Percentiles rank a stretch among this genome's conserved stretches.
Evolutionary conservation across 495 filamentous ascomycete genomes (phyloP).

Genomic region (Cryomyces antarcticus): DNA sequence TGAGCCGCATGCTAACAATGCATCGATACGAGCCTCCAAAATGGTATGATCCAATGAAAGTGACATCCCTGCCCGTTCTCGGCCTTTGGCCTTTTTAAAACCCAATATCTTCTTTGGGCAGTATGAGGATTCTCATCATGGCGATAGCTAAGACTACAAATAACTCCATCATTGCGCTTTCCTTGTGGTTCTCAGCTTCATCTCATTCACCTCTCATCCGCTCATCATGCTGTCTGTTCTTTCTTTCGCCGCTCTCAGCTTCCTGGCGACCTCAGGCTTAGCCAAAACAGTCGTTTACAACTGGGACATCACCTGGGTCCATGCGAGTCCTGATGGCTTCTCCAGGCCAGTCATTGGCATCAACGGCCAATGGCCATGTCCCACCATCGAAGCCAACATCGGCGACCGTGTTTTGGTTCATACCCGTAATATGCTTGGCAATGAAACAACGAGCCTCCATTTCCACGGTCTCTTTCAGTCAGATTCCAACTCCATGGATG

Average conservation of each 20-base stretch:
- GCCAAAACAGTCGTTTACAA: background rate
- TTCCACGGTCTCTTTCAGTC: constrained; percentile 13
- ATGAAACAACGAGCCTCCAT: constrained; percentile 8
- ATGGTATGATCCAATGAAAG: too few relatives aligned
- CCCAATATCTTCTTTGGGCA: too few relatives aligned
- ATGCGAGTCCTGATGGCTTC: constrained; percentile 28
- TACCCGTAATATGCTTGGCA: constrained; percentile 6
- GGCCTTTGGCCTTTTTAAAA: too few relatives aligned
- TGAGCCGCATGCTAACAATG: too few relatives aligned
- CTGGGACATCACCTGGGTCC: background rate
- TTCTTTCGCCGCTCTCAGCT: background rate
- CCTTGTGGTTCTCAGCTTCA: background rate
- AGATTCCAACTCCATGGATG: constrained; percentile 11
- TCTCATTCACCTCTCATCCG: background rate
- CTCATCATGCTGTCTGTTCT: background rate
- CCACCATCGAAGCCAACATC: constrained; percentile 10
- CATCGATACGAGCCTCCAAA: too few relatives aligned
- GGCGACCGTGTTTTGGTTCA: constrained; percentile 9
- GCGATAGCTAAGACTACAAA: too few relatives aligned
- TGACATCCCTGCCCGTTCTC: too few relatives aligned
- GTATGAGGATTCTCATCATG: too few relatives aligned
- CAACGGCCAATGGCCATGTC: constrained; percentile 11
- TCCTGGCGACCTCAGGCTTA: background rate
- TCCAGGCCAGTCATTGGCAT: constrained; percentile 17
- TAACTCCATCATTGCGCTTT: background rate